Evolutionary conservation across 257 asterid species (phyloP).

Genomic region (Solanum infundibuliforme): DNA sequence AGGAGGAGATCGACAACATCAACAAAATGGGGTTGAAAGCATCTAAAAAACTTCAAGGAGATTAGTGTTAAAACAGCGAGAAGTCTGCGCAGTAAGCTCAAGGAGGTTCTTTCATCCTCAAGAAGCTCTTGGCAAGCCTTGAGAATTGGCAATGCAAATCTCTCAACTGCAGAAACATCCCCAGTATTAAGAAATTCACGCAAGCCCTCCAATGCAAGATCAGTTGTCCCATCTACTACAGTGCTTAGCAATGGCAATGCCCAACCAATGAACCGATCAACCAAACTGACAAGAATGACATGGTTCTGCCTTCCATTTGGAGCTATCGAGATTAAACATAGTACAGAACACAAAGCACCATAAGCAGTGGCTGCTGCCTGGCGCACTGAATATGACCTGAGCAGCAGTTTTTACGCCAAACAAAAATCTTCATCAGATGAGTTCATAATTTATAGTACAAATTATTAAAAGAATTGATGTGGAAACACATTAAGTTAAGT

Average conservation of each 20-base stretch:
- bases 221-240: slow-evolving; percentile 45
- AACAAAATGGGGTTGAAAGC: slow-evolving; percentile 91
- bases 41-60: slow-evolving; percentile 78
- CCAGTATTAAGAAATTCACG: slow-evolving; percentile 84
- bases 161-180: slow-evolving; percentile 81
- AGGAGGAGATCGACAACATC: slow-evolving; percentile 95
- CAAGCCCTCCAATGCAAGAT: slow-evolving; percentile 78
- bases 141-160: slow-evolving; percentile 86
- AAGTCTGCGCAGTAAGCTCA: slow-evolving; percentile 63
- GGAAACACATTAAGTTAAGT: not conserved
- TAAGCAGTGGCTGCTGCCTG: slow-evolving; percentile 87
- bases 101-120: slow-evolving; percentile 93
- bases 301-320: slow-evolving; percentile 88
- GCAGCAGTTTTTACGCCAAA: slow-evolving; percentile 9
- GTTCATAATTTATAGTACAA: not conserved
- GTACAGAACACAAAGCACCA: slow-evolving; percentile 75
- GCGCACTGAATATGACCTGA: slow-evolving; percentile 75
- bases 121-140: slow-evolving; percentile 97
- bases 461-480: not conserved
- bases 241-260: slow-evolving; percentile 64
- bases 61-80: slow-evolving; percentile 69
- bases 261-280: slow-evolving; percentile 91
- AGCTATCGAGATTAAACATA: slow-evolving; percentile 54
- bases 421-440: not conserved
- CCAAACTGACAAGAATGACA: slow-evolving; percentile 50